Evolutionary conservation across 257 asterid genomes (phyloP).

Genomic region (Buddleja alternifolia): DNA sequence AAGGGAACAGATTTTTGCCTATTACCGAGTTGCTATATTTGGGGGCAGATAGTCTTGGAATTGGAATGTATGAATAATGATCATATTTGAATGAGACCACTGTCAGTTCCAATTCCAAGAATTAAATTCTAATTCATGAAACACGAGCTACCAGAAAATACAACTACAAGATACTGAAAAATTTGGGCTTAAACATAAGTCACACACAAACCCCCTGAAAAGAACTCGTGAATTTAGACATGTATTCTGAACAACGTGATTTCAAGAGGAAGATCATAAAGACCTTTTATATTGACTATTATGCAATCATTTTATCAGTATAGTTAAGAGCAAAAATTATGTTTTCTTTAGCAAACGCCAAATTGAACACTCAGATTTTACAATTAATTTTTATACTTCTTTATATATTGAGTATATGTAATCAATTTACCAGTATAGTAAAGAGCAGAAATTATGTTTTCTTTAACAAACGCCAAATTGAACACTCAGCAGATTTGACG

Average conservation of each 20-base stretch:
- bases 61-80: background rate
- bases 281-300: background rate
- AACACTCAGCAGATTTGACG: background rate
- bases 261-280: background rate
- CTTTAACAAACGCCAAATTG: background rate
- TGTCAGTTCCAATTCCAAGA: background rate
- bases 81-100: background rate
- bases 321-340: background rate
- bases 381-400: background rate
- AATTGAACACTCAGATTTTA: background rate
- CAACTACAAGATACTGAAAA: background rate
- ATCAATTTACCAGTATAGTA: background rate
- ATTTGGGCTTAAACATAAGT: background rate
- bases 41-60: background rate
- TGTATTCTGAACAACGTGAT: background rate
- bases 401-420: background rate
- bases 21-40: background rate
- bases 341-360: background rate
- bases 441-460: background rate
- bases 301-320: background rate
- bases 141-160: background rate
- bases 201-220: background rate
- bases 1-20: background rate
- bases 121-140: background rate
- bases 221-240: background rate